Evolutionary conservation across 352 stramenopile species (phyloP).

Genomic region (Blastocystis sp.): DNA sequence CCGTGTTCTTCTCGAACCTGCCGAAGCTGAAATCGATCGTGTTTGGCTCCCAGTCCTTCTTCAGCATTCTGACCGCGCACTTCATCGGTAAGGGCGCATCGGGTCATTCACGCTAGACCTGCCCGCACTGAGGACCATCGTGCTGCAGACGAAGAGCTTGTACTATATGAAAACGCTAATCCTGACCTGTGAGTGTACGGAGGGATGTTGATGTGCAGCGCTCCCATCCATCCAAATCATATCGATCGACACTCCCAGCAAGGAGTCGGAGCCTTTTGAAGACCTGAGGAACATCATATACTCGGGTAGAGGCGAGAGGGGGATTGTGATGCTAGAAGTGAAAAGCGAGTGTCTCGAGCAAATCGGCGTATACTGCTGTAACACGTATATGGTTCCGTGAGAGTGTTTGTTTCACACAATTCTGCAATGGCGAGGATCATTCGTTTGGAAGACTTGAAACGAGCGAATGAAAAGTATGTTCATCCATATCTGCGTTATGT

Average conservation of each 20-base stretch:
- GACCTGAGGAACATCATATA: conserved; percentile 43
- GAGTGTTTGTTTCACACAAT: conserved; percentile 29
- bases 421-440: conserved; percentile 14
- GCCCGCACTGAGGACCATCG: conserved; percentile 9
- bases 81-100: neutral
- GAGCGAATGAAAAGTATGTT: neutral
- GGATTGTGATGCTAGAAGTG: conserved; percentile 4
- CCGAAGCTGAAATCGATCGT: conserved; percentile 3
- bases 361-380: neutral
- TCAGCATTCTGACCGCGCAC: conserved; percentile 28
- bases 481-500: conserved; percentile 42
- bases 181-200: neutral
- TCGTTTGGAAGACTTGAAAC: neutral
- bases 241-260: neutral
- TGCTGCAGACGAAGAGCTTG: conserved; percentile 30
- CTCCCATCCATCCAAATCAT: neutral
- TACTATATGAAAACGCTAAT: conserved; percentile 33
- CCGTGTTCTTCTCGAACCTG: conserved; percentile 14
- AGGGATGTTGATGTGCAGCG: neutral
- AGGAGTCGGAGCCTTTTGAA: conserved; percentile 26
- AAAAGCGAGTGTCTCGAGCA: conserved; percentile 10
- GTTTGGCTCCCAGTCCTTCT: conserved; percentile 19
- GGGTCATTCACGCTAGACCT: neutral
- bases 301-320: neutral
- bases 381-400: conserved; percentile 19